Base-by-base conservation (phyloP, 2,329 filamentous ascomycete species). In the Colletotrichum ledebouriae region DNA sequence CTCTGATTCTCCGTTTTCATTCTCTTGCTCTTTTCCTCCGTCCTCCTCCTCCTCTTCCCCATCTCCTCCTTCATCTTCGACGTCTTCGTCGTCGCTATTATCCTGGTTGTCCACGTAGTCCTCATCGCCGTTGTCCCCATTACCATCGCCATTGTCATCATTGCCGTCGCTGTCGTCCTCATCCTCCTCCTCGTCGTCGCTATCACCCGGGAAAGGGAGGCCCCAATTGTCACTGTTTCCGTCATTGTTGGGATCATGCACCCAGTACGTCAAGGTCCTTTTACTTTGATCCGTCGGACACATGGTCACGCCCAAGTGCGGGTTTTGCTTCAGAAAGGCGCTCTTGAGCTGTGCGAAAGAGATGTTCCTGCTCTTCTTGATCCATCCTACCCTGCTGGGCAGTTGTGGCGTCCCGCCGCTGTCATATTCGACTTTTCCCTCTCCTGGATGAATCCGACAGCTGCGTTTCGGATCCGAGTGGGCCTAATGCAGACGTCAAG, bases 301-400 rank as follows among this genome's bases (percentile, higher is more conserved):
- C 4, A 79, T 41, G 0, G 77, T 78, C 15, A 70, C 70, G 6
- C 47, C 42, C 63, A 79, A 78, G 3, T 61, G 61, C 11, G 76
- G 75, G 25, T 78, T 73, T 53, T 52, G 50, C 6, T 34, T 37
- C 0, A 70, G n/a, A 65, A 78, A 78, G 9, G 37, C 60, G 1
- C 70, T 66, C 55, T 74, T 77, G 37, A 78, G 56, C 1, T 42
- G 9, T 4, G 65, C 59, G 7, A 77, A 67, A 12, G 63, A 59
- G 4, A 76, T 58, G 1, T 61, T 50, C 20, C 59, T 56, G 3
- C 41, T 57, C 1, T 53, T 64, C 6, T 66, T 70, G 17, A 79
- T 74, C 76, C 77, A 79, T 20, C 77, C 77, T 15, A 75, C 77
- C 39, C 72, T 73, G 67, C 79, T 79, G 13, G 77, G 78, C 11